Evolutionary conservation across 768 basidiomycete species (phyloP), one percentile per base, ranked within the genome.

Genomic region (Xerocomellus chrysenteron): DNA sequence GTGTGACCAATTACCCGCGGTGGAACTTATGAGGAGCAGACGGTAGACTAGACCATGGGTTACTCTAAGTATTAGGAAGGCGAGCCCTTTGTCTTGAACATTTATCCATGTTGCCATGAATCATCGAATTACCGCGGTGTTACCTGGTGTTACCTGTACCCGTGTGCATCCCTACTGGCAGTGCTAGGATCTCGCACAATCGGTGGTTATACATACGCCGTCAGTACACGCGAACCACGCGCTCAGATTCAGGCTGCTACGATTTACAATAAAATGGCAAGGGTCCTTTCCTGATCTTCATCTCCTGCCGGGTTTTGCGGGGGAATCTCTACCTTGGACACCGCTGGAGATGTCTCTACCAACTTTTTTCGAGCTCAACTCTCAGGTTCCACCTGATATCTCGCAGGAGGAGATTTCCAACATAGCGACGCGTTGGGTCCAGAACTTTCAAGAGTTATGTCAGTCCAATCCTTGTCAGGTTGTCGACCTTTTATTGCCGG

Each of bases 371-470:
- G 45, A 35, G 52, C 52, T 52, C 21, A 4, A 33, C 33, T 52
- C 43, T 4, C 42, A 28, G 33, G 26, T 28, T 36, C 43, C 43
- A 19, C 24, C 50, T 42, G 40, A 49, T 5, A 26, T 54, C n/a
- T 41, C 46, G 16, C 46, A 26, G 7, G 46, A 54, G 8, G 36
- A 48, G n/a, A 8, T 9, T 5, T 49, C 13, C 4, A 8, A 19
- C 7, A 17, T 54, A 48, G 47, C 53, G 21, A 33, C 37, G 30
- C 17, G 21, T 35, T 54, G 53, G 53, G n/a, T 54, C 12, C 32
- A 54, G 53, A 40, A 24, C 30, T 54, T 54, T 41, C 30, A 54
- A 35, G 53, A 49, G 11, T 26, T 8, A 16, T 54, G 53, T 33
- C 46, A 28, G 11, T 54, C 46, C 47, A 19, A 49, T 41, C 47